Base-by-base conservation (phyloP, 805 yeast species). In the Hagleromyces aurorensis region DNA sequence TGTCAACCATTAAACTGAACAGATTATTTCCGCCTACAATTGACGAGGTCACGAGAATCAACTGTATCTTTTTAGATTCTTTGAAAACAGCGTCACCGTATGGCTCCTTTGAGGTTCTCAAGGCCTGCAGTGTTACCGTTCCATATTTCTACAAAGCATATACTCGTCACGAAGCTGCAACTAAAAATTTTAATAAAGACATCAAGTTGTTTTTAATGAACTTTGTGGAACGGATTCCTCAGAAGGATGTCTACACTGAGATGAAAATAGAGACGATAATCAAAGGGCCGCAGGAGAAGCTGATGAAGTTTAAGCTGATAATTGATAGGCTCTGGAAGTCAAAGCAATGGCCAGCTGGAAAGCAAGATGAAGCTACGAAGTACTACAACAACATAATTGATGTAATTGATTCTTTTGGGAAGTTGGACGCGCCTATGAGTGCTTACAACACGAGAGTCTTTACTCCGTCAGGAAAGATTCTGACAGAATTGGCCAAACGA, bases 81-180 rank as follows among this genome's bases (percentile, higher is more conserved):
- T 57, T 89, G 32, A 71, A 72, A 34, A 55, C 69, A 10, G 89
- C 96, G 0, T 47, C 62, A 2, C 72, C 77, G 0, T 72, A 55
- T 48, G 96, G 96, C 2, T 70, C 79, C 29, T 67, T 69, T 29
- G 96, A 89, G 54, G 65, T 84, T 3, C 55, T 89, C 36, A 77
- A 72, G 38, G 94, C 89, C 1, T 72, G 93, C 48, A 91, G 86
- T 3, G 68, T 74, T 29, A 76, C 91, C 0, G 67, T 89, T 10
- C 96, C 96, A 0, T 85, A 84, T 53, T 89, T 86, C 52, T 89
- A 83, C 60, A 83, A 86, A 49, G 94, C 96, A 0, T 83, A 82
- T 44, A 83, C 86, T 65, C 67, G 96, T 34, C 96, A 89, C 55
- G 94, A 87, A 55, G 95, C 96, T 6, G 95, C 94, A 12, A 71